These are phyloP conservation scores for Herpetomonas tarakana DNA, from an alignment of 208 protist species.

Conservation along the genomic window DNA sequence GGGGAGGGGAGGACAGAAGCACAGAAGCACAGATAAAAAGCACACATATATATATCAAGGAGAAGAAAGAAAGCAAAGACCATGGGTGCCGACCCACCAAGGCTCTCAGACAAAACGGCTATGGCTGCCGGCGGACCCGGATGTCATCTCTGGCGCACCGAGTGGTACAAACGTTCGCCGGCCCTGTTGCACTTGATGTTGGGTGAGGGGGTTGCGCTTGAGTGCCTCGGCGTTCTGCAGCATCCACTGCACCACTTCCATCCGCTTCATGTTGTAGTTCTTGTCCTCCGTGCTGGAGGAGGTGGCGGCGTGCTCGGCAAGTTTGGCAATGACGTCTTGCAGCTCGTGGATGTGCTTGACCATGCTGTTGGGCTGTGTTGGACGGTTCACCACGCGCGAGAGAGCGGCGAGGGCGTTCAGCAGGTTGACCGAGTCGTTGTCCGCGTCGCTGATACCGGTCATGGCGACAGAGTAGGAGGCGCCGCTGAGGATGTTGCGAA, in stretches of 20 bases:
- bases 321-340: conserved; percentile 47
- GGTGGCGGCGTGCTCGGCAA: conserved; percentile 32
- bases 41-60: too few relatives aligned
- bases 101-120: too few relatives aligned
- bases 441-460: conserved; percentile 68
- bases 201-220: conserved; percentile 27
- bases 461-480: conserved; percentile 52
- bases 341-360: conserved; percentile 48
- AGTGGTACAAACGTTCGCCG: conserved; percentile 46
- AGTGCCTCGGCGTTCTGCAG: conserved; percentile 45
- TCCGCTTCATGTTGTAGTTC: conserved; percentile 38
- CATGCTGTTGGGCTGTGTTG: conserved; percentile 49
- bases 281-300: conserved; percentile 41
- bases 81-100: too few relatives aligned
- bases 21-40: too few relatives aligned
- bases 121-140: neutral
- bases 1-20: too few relatives aligned
- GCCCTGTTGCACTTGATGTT: conserved; percentile 17
- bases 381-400: conserved; percentile 40
- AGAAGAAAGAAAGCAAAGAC: too few relatives aligned
- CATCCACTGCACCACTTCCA: conserved; percentile 39
- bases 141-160: conserved; percentile 12
- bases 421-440: conserved; percentile 46
- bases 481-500: conserved; percentile 51
- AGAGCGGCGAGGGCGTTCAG: conserved; percentile 49